A percentile compares a stretch with the other conserved stretches of the same genome.
Conservation (phyloP, 805 yeast species). For the Candida patagonica region DNA sequence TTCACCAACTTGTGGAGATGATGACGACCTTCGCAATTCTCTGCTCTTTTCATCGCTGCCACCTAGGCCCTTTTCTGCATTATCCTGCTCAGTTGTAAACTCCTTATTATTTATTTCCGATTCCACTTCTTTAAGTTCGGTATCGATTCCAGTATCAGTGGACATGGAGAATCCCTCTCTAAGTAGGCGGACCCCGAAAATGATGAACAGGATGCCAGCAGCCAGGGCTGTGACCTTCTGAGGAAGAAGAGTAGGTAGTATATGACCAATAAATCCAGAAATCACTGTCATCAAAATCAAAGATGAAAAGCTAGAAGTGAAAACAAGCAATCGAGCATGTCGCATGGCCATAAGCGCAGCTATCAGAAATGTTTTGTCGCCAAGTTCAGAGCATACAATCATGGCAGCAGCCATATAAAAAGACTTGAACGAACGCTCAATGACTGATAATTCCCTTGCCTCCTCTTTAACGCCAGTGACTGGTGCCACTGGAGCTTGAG, state of each 20-base stretch:
- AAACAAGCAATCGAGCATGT: constrained; percentile 74
- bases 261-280: constrained; percentile 86
- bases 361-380: constrained; percentile 93
- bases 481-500: neutral
- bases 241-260: constrained; percentile 76
- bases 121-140: constrained; percentile 94
- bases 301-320: constrained; percentile 77
- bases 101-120: constrained; percentile 72
- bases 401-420: constrained; percentile 76
- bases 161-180: constrained; percentile 75
- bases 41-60: constrained; percentile 8
- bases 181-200: constrained; percentile 70
- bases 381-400: constrained; percentile 94
- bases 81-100: constrained; percentile 40
- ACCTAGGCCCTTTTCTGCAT: constrained; percentile 49
- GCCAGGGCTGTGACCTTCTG: constrained; percentile 68
- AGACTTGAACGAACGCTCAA: constrained; percentile 30
- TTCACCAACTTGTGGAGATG: constrained; percentile 20
- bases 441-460: neutral
- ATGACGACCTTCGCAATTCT: constrained; percentile 14
- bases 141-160: constrained; percentile 78
- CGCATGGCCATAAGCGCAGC: constrained; percentile 99
- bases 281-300: constrained; percentile 84
- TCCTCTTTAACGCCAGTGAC: neutral
- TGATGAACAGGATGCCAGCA: constrained; percentile 72